Evolutionary conservation across 2,329 filamentous ascomycete genomes (phyloP), one percentile per base, ranked within the genome.

Genomic region (Fusarium cyanostomum): DNA sequence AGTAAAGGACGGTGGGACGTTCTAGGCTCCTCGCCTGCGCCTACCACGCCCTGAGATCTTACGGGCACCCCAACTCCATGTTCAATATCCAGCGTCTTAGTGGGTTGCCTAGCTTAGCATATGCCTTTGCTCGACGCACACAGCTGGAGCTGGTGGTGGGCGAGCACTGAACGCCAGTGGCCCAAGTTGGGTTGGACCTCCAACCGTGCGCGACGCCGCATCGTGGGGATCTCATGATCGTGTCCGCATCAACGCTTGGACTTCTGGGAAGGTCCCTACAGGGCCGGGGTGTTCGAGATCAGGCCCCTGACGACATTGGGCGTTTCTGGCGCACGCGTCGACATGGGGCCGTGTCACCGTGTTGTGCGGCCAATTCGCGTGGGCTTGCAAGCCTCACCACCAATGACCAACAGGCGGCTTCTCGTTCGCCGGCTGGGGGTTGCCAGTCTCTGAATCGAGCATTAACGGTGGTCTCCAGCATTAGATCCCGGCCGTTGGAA

Each of bases 201-300:
- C 55, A 70, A 46, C 67, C 63, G 63, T 70, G 67, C 68, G 50
- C 46, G 31, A 50, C 58, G 68, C 66, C 68, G 63, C 68, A 70
- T 71, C 68, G 64, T 68, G 66, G 66, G 57, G 68, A 70, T 71
- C 64, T 70, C 64, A 64, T 66, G 54, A 70, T 69, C 54, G 52
- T 53, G 57, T 52, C 53, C 54, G 56, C 59, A 53, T 52, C 34
- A 55, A 51, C 59, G 45, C 59, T 57, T 56, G 38, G 59, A 24
- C 53, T 57, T 15, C 51, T 62, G 28, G 64, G 59, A 64, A 60
- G 31, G 59, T 39, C 53, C 56, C 56, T 68, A 46, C 31, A 45
- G 42, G 18, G 13, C 42, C 37, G 50, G 49, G 60, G 46, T 43
- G 54, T 61, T 63, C 50, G 55, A 69, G 59, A 70, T 70, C 58